A percentile compares a stretch with the other conserved stretches of the same genome.
phyloP scores from a whole-genome alignment of 2,329 filamentous ascomycete genomes.

The Chalara sp. region DNA sequence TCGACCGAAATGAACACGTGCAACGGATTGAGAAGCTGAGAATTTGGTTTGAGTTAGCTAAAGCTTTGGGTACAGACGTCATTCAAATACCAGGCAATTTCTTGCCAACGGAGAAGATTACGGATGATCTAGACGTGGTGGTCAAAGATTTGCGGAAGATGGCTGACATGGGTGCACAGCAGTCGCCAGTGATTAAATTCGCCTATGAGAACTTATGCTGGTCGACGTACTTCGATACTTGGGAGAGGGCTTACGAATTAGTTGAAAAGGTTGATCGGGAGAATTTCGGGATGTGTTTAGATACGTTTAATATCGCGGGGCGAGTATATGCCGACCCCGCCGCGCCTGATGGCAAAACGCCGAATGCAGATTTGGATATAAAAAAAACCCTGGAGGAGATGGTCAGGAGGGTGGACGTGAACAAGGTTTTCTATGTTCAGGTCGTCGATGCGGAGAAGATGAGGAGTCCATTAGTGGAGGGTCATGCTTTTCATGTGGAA shows the following conservation, averaged over 20 bases:
- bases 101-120: conserved; percentile 35
- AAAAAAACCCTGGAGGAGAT: conserved; percentile 22
- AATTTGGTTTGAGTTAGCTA: conserved; percentile 63
- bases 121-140: conserved; percentile 46
- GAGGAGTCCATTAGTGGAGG: conserved; percentile 44
- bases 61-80: conserved; percentile 57
- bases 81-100: conserved; percentile 71
- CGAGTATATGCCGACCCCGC: conserved; percentile 63
- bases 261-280: conserved; percentile 54
- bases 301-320: conserved; percentile 71
- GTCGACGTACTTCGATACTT: conserved; percentile 64
- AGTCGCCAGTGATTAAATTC: conserved; percentile 52
- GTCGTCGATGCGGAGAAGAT: conserved; percentile 67
- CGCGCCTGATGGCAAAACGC: conserved; percentile 40
- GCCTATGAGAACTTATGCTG: conserved; percentile 68
- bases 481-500: conserved; percentile 50
- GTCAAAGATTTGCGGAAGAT: conserved; percentile 54
- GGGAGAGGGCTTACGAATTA: conserved; percentile 66
- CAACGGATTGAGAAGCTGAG: conserved; percentile 53
- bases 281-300: conserved; percentile 71
- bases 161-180: conserved; percentile 58
- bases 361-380: conserved; percentile 49
- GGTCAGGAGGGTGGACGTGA: conserved; percentile 40
- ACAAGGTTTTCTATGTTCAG: conserved; percentile 69
- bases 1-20: conserved; percentile 53